These are phyloP conservation scores for Fusarium sp. DNA, from an alignment of 2,329 filamentous ascomycete genomes.

Conservation along the genomic window DNA sequence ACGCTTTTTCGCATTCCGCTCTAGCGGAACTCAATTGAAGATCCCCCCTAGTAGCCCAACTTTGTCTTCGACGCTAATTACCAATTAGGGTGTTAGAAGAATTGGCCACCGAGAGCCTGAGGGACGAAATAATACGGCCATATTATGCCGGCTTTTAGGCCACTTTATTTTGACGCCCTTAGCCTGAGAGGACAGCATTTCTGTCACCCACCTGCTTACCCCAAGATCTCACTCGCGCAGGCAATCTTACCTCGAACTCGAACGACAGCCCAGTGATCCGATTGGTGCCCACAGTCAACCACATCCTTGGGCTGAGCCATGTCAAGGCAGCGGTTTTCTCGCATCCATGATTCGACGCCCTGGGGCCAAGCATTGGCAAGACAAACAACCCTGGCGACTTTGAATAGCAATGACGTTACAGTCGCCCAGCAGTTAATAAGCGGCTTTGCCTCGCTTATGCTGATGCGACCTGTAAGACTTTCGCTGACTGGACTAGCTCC, in stretches of 20 bases:
- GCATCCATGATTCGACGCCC: slow-evolving; percentile 19
- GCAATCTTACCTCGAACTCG: background rate
- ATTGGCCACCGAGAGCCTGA: no score
- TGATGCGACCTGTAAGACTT: background rate
- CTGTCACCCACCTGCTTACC: background rate
- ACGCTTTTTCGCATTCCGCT: no score
- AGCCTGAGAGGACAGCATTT: fast-evolving
- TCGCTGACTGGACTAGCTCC: background rate
- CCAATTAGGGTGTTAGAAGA: no score
- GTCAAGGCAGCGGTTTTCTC: slow-evolving; percentile 32
- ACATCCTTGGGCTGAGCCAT: background rate
- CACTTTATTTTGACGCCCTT: fast-evolving
- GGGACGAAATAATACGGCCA: no score
- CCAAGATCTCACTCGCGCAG: background rate
- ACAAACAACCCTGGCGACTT: slow-evolving; percentile 1
- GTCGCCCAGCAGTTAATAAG: background rate
- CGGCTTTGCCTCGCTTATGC: slow-evolving; percentile 2
- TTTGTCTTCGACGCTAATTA: no score
- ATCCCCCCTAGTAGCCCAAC: no score
- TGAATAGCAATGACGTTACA: slow-evolving; percentile 20
- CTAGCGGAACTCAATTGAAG: no score
- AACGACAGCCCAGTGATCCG: background rate
- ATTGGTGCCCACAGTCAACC: slow-evolving; percentile 21
- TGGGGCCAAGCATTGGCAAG: slow-evolving; percentile 16
- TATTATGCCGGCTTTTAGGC: fast-evolving